Evolutionary conservation across 2,329 filamentous ascomycete genomes (phyloP).

Genomic region (Sporothrix schenckii): DNA sequence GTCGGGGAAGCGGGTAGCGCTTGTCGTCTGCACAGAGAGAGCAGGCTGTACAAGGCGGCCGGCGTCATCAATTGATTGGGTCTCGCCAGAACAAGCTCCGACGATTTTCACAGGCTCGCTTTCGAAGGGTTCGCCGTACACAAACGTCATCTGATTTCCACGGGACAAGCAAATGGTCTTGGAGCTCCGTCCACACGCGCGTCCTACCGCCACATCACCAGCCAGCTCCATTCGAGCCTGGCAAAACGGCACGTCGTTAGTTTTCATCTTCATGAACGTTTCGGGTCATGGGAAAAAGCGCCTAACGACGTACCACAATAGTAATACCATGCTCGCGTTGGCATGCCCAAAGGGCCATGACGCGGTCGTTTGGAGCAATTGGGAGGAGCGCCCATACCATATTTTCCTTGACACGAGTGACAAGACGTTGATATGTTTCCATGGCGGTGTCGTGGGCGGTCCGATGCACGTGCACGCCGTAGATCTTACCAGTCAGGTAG

Average conservation of each 20-base stretch:
- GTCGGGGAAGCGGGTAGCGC: neutral
- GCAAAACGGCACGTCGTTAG: too few relatives aligned
- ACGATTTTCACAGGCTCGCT: constrained; percentile 5
- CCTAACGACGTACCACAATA: neutral
- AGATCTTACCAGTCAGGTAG: constrained; percentile 8
- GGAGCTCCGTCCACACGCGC: neutral
- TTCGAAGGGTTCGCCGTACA: constrained; percentile 20
- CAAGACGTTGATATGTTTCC: constrained; percentile 13
- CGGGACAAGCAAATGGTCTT: constrained; percentile 4
- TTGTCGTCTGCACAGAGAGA: neutral
- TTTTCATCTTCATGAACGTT: too few relatives aligned
- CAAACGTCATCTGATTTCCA: constrained; percentile 3
- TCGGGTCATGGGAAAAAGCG: too few relatives aligned
- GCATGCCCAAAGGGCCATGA: constrained; percentile 22
- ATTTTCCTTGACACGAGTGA: neutral
- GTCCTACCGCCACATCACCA: constrained; percentile 19
- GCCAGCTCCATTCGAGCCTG: constrained; percentile 10
- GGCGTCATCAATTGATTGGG: too few relatives aligned
- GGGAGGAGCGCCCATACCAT: constrained; percentile 25
- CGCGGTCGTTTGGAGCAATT: neutral
- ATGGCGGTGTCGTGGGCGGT: neutral
- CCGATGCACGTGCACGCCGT: constrained; percentile 20
- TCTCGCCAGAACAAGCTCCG: neutral
- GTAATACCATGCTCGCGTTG: neutral
- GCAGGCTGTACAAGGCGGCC: neutral